Evolutionary conservation across 345 rosid genomes (phyloP), one percentile per base, ranked within the genome.

Genomic region (Salix brachista): DNA sequence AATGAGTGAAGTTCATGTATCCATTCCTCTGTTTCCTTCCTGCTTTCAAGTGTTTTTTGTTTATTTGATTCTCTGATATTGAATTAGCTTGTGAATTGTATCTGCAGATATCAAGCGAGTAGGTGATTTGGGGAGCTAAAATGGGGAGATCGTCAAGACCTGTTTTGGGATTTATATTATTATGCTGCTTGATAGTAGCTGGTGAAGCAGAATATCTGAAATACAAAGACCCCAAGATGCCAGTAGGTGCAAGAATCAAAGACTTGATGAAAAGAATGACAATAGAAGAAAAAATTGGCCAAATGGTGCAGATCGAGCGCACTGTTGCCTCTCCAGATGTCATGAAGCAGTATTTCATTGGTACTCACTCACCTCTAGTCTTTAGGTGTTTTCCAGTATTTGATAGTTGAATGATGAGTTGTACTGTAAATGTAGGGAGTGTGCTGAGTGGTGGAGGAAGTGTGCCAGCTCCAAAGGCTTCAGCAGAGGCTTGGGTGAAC

Each of bases 221-320:
- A 64, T 74, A 74, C 71, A 79, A 74, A 74, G 82, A 79, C 62
- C 78, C 82, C 26, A 83, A 70, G 13, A 81, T 74, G 69, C 86
- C 86, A 3, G 0, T 84, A 17, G 72, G 67, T n/a, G 78, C 26
- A 7, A 75, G 90, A 73, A 82, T 87, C 80, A 69, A 48, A 67
- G 84, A 83, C 70, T 81, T 89, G 8, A 84, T 86, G 86, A 75
- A 77, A 60, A 79, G 78, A 44, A 89, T 89, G 92, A 87, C 86
- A 1, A 23, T 86, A 6, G 75, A 67, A 65, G 92, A 87, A 77
- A 89, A 89, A 78, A 83, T 89, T 58, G 90, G 90, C 19, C 90
- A 89, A 72, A 89, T 87, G 90, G 48, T 77, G 60, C 89, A 89
- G 78, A 70, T 89, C 13, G 89, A 89, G 58, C 87, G 90, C 18